phyloP scores from a whole-genome alignment of 305 asterid genomes.

The Fraxinus angustifolia region DNA sequence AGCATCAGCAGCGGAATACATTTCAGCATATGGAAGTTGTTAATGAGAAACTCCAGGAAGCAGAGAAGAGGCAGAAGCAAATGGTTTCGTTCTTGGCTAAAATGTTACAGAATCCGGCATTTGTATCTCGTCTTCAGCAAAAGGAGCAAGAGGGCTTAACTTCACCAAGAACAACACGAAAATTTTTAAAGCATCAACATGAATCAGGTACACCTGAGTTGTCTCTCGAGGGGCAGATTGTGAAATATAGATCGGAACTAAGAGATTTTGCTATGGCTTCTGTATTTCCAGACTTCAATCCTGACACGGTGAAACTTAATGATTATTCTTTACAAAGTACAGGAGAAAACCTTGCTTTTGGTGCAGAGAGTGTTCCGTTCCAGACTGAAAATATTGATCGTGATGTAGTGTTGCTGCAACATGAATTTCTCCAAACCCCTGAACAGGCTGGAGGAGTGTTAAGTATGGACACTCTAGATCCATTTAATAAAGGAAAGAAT shows the following conservation, averaged over 20 bases:
- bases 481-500: slow-evolving; percentile 40
- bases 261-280: slow-evolving; percentile 21
- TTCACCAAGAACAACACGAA: slow-evolving; percentile 47
- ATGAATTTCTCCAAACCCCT: slow-evolving; percentile 26
- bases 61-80: slow-evolving; percentile 75
- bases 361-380: slow-evolving; percentile 25
- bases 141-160: slow-evolving; percentile 42
- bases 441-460: slow-evolving; percentile 29
- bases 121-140: slow-evolving; percentile 43
- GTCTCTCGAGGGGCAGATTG: slow-evolving; percentile 31
- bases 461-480: slow-evolving; percentile 18
- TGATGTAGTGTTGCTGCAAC: slow-evolving; percentile 27
- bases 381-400: slow-evolving; percentile 28
- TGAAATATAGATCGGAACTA: slow-evolving; percentile 25
- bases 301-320: slow-evolving; percentile 24
- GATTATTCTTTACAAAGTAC: slow-evolving; percentile 27
- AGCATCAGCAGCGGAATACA: slow-evolving; percentile 62
- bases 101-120: slow-evolving; percentile 53
- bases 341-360: slow-evolving; percentile 20
- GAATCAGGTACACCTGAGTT: slow-evolving; percentile 28
- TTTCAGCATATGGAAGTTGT: slow-evolving; percentile 51
- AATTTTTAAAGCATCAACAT: slow-evolving; percentile 53
- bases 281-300: slow-evolving; percentile 13
- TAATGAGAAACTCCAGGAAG: slow-evolving; percentile 59
- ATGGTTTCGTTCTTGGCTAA: slow-evolving; percentile 84